Evolutionary conservation across 495 filamentous ascomycete genomes (phyloP).

Genomic region (Aspergillus leporis): DNA sequence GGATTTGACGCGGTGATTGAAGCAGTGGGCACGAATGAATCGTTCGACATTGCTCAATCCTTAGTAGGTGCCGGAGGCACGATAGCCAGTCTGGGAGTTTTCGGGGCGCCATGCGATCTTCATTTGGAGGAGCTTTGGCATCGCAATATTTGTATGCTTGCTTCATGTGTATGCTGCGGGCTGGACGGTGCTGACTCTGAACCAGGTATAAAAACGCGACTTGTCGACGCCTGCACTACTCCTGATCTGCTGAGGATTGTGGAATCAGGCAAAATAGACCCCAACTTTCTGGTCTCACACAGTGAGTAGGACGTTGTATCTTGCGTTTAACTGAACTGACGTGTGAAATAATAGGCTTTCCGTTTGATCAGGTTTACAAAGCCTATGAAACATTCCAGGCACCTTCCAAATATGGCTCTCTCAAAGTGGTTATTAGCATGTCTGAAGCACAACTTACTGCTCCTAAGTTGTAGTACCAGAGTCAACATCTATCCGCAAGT

Average conservation of each 20-base stretch:
- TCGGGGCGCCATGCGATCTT: conserved; percentile 44
- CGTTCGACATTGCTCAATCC: conserved; percentile 47
- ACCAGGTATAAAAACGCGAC: conserved; percentile 42
- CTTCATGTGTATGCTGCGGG: background rate
- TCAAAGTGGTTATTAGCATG: no score
- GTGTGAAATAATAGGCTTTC: no score
- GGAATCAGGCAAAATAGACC: conserved; percentile 24
- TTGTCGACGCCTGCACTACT: conserved; percentile 48
- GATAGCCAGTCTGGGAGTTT: conserved; percentile 56
- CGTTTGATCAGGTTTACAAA: no score
- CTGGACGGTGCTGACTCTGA: conserved; percentile 6
- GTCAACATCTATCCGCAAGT: no score
- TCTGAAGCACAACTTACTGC: no score
- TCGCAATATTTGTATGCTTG: conserved; percentile 42
- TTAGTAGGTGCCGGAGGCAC: conserved; percentile 49
- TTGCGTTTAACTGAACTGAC: no score
- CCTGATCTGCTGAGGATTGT: conserved; percentile 44
- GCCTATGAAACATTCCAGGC: no score
- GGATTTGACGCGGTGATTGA: conserved; percentile 57
- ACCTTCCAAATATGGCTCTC: no score
- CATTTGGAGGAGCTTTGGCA: conserved; percentile 44
- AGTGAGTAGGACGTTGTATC: background rate
- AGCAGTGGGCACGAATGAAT: conserved; percentile 50
- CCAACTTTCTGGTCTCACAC: conserved; percentile 3
- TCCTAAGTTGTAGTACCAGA: no score